Evolutionary conservation across 192 early-diverging fungal species (phyloP).

Genomic region (Entomortierella beljakovae): DNA sequence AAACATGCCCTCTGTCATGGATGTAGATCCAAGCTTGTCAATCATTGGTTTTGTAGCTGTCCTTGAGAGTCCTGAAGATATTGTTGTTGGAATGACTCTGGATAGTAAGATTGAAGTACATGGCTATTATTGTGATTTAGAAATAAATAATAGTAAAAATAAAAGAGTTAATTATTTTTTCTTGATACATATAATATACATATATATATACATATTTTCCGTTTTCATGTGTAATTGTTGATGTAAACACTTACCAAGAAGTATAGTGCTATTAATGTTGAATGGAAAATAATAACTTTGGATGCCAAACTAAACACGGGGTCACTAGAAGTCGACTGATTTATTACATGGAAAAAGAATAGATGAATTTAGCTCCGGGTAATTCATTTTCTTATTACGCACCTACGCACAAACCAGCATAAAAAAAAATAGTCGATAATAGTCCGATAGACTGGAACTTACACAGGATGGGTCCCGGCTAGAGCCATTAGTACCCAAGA

Average conservation of each 20-base stretch:
- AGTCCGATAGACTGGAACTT: background rate
- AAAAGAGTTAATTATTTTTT: background rate
- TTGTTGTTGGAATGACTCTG: conserved; percentile 20
- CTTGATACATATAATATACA: background rate
- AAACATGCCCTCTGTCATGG: conserved; percentile 49
- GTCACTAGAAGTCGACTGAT: conserved; percentile 25
- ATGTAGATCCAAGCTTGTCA: conserved; percentile 31
- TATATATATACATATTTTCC: background rate
- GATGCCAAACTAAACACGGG: conserved; percentile 35
- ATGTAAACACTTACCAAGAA: conserved; percentile 27
- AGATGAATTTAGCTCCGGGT: background rate
- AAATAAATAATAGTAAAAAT: background rate
- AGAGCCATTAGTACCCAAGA: conserved; percentile 25
- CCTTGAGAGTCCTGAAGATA: conserved; percentile 32
- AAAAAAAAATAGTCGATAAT: conserved; percentile 1
- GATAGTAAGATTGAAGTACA: conserved; percentile 27
- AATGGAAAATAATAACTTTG: conserved; percentile 52
- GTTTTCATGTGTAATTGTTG: too few species aligned
- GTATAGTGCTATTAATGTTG: conserved; percentile 41
- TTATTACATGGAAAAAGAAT: background rate
- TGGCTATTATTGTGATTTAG: conserved; percentile 9
- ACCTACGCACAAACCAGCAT: background rate
- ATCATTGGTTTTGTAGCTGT: conserved; percentile 54
- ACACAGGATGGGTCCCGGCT: conserved; percentile 25
- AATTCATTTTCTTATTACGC: background rate